Evolutionary conservation across 306 rosid genomes (phyloP).

Genomic region (Geum urbanum): DNA sequence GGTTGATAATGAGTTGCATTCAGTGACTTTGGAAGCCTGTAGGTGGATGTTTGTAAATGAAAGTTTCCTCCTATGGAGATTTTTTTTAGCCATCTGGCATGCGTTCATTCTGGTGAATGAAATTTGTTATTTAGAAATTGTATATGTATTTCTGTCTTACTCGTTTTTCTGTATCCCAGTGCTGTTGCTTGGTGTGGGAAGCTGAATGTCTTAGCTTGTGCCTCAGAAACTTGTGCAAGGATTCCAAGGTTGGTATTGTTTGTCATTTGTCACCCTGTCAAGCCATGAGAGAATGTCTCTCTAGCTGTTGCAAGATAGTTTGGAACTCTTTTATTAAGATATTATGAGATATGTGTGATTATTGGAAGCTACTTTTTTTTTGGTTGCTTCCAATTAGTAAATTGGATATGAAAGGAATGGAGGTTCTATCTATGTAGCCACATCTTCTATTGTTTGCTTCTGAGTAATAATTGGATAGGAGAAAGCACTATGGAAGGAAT

Average conservation of each 20-base stretch:
- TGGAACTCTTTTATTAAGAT: neutral
- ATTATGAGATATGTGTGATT: neutral
- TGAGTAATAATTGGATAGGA: neutral
- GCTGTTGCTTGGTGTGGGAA: conserved; percentile 95
- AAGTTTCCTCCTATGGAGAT: too few species aligned
- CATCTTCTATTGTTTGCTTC: neutral
- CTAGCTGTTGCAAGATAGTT: neutral
- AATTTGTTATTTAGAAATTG: too few species aligned
- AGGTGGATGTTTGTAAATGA: too few species aligned
- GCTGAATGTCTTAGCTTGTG: conserved; percentile 97
- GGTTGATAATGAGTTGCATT: too few species aligned
- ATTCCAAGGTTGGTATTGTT: conserved; percentile 71
- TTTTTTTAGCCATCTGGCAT: too few species aligned
- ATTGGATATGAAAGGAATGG: too few species aligned
- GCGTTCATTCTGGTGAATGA: too few species aligned
- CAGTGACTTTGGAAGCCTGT: too few species aligned
- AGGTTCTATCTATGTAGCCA: too few species aligned
- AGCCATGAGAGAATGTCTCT: neutral
- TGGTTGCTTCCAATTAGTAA: too few species aligned
- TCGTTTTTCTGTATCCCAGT: conserved; percentile 42
- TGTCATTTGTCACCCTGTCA: too few species aligned
- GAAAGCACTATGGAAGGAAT: neutral
- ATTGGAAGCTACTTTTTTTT: neutral
- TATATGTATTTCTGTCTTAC: too few species aligned
- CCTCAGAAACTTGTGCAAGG: conserved; percentile 91